These are phyloP conservation scores for Brassica nigra DNA, from an alignment of 345 rosid species.

Conservation along the genomic window DNA sequence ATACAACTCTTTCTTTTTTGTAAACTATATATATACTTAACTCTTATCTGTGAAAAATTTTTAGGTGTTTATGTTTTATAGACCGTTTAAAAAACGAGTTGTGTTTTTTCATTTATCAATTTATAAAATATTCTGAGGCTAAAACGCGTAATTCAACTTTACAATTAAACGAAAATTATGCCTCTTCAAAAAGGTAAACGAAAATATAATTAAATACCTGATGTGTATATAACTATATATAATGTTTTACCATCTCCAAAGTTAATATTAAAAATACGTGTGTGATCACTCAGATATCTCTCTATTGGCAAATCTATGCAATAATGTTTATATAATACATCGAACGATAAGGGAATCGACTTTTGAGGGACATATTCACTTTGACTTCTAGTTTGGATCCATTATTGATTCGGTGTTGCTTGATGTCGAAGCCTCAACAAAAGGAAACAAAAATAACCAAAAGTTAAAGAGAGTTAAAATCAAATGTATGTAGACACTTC, in stretches of 20 bases:
- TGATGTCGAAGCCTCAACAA: constrained; percentile 28
- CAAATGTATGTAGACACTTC: neutral
- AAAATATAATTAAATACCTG: neutral
- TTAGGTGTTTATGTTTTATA: neutral
- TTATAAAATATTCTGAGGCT: neutral
- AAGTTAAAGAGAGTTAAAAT: neutral
- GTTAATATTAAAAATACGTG: too few species aligned
- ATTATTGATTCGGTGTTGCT: constrained; percentile 23
- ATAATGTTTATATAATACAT: neutral
- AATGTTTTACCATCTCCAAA: too few species aligned
- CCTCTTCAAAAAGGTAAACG: too few species aligned
- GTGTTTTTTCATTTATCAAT: neutral
- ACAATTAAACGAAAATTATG: neutral
- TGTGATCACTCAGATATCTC: neutral
- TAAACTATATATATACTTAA: too few species aligned
- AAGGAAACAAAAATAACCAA: neutral
- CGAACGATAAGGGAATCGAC: constrained; percentile 2
- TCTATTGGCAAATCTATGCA: neutral
- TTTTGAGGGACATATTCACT: neutral
- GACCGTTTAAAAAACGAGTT: neutral
- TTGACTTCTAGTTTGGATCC: constrained; percentile 29
- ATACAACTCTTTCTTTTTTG: too few species aligned
- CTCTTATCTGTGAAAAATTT: too few species aligned
- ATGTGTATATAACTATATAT: neutral
- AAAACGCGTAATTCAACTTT: neutral